A percentile compares a stretch with the other conserved stretches of the same genome.
phyloP scores from a whole-genome alignment of 139 green algal genomes.

The Edaphochlamys debaryana region DNA sequence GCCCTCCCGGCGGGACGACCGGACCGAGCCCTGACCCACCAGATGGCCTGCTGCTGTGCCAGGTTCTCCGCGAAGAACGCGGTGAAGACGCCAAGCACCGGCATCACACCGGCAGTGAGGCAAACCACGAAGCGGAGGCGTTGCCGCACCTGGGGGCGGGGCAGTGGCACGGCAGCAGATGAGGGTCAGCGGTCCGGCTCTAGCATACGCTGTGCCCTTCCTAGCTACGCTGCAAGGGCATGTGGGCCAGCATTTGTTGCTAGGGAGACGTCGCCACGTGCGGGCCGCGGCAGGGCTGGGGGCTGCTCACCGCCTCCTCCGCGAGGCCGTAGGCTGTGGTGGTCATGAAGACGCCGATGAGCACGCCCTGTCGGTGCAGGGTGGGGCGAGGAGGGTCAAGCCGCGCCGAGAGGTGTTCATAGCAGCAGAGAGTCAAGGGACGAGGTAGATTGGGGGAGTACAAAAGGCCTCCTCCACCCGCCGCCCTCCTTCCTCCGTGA shows the following conservation, averaged over 20 bases:
- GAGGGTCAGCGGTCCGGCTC: too few relatives aligned
- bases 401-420: too few relatives aligned
- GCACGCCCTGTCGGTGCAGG: too few relatives aligned
- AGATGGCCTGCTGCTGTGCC: conserved; percentile 35
- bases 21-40: conserved; percentile 59
- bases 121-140: conserved; percentile 59
- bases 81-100: conserved; percentile 52
- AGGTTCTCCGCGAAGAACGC: conserved; percentile 40
- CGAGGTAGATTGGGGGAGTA: too few relatives aligned
- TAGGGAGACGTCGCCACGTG: neutral
- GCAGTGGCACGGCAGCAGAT: neutral
- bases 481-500: too few relatives aligned
- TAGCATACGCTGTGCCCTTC: too few relatives aligned
- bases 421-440: too few relatives aligned
- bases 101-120: conserved; percentile 42
- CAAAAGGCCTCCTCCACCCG: too few relatives aligned
- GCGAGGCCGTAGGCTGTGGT: conserved; percentile 62
- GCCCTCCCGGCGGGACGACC: too few relatives aligned
- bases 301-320: conserved; percentile 47
- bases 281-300: too few relatives aligned
- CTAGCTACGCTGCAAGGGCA: too few relatives aligned
- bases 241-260: neutral
- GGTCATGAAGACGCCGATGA: conserved; percentile 60
- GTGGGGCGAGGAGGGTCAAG: too few relatives aligned
- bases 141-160: conserved; percentile 46